These are phyloP conservation scores for Aspergillus glaucus DNA, from an alignment of 2,329 filamentous ascomycete genomes.

Conservation along the genomic window DNA sequence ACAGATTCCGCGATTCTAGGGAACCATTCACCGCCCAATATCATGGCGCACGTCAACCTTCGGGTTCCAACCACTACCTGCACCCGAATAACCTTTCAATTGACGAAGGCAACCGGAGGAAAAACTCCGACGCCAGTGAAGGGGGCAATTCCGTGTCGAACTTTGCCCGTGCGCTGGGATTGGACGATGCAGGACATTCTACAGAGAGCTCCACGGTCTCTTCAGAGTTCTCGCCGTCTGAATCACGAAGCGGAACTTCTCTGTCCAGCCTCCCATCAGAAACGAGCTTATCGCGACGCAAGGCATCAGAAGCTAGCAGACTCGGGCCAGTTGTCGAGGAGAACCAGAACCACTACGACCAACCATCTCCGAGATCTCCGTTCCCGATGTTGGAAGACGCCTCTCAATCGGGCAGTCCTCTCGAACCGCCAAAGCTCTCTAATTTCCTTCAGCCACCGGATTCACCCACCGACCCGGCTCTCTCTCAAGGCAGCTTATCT, in stretches of 20 bases:
- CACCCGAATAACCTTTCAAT: background rate
- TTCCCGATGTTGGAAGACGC: slow-evolving; percentile 2
- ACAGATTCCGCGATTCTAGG: background rate
- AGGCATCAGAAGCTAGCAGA: slow-evolving; percentile 30
- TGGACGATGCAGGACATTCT: slow-evolving; percentile 51
- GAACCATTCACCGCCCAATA: background rate
- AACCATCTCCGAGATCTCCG: background rate
- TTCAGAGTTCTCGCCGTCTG: slow-evolving; percentile 55
- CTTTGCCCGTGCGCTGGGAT: slow-evolving; percentile 33
- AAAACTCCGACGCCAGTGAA: slow-evolving; percentile 25
- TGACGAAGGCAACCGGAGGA: slow-evolving; percentile 11
- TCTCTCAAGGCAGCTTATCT: slow-evolving; percentile 36
- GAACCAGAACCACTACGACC: slow-evolving; percentile 32
- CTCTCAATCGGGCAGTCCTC: slow-evolving; percentile 15
- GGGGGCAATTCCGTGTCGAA: slow-evolving; percentile 31
- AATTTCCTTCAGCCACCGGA: slow-evolving; percentile 33
- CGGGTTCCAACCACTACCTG: slow-evolving; percentile 9
- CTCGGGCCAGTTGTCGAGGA: slow-evolving; percentile 53
- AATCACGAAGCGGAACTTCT: slow-evolving; percentile 56
- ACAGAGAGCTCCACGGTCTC: slow-evolving; percentile 60
- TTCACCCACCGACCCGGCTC: slow-evolving; percentile 44
- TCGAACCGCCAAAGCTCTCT: slow-evolving; percentile 26
- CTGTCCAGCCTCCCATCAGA: slow-evolving; percentile 52
- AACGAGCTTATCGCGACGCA: slow-evolving; percentile 21
- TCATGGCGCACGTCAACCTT: slow-evolving; percentile 1